Conservation (phyloP, 257 asterid species). For the Nemophila menziesii region DNA sequence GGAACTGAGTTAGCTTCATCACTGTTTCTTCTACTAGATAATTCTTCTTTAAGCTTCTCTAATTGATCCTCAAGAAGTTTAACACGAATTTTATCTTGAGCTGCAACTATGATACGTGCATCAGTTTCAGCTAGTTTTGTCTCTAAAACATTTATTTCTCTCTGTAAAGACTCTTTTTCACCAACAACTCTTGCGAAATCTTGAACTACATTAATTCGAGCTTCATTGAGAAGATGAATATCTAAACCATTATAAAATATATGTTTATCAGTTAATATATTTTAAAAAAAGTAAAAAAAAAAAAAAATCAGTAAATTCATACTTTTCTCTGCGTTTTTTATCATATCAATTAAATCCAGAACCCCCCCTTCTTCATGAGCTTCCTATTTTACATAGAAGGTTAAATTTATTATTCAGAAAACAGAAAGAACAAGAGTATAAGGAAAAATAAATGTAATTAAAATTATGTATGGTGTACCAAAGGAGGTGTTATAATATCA, state of each 20-base stretch:
- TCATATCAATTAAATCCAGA: constrained; percentile 73
- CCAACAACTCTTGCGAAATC: constrained; percentile 53
- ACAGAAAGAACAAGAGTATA: background rate
- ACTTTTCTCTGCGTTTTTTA: constrained; percentile 83
- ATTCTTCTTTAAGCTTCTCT: constrained; percentile 49
- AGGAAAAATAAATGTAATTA: background rate
- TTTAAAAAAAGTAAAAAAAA: constrained; percentile 4
- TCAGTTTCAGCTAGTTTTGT: constrained; percentile 82
- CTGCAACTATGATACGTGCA: constrained; percentile 67
- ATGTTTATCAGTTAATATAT: background rate
- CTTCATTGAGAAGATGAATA: constrained; percentile 72
- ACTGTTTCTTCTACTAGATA: constrained; percentile 37
- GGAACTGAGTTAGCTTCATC: constrained; percentile 23
- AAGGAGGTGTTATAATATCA: constrained; percentile 16
- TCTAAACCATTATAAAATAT: constrained; percentile 24
- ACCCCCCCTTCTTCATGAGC: constrained; percentile 36
- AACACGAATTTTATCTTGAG: constrained; percentile 65
- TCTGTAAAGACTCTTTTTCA: constrained; percentile 78
- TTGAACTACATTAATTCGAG: constrained; percentile 62
- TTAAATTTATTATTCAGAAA: background rate
- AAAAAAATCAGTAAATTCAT: constrained; percentile 12
- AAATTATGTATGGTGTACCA: constrained; percentile 21
- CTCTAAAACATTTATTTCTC: constrained; percentile 64
- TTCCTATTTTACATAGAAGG: constrained; percentile 24
- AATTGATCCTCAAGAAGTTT: constrained; percentile 64